phyloP scores from a whole-genome alignment of 2,329 filamentous ascomycete species.

The Claviceps maximensis region DNA sequence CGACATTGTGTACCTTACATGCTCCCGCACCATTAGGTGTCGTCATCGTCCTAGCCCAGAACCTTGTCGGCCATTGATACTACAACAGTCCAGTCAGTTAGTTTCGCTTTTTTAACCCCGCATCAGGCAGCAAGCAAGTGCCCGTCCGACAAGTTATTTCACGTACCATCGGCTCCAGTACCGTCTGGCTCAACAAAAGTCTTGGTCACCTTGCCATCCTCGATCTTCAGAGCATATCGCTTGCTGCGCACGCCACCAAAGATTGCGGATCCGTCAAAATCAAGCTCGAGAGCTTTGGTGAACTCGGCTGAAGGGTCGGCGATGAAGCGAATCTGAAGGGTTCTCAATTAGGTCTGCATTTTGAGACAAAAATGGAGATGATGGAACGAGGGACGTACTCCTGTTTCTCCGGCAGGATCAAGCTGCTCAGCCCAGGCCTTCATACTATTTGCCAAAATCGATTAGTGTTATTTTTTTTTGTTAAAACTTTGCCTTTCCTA shows the following conservation, averaged over 20 bases:
- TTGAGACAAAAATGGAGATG: background rate
- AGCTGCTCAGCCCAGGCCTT: constrained; percentile 75
- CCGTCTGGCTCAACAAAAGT: constrained; percentile 79
- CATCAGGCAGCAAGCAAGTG: background rate
- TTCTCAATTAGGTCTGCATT: background rate
- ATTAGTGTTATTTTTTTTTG: background rate
- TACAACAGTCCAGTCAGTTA: constrained; percentile 11
- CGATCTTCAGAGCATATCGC: constrained; percentile 71
- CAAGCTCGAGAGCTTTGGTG: constrained; percentile 69
- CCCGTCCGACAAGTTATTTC: background rate
- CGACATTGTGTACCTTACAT: background rate
- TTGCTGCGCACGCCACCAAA: constrained; percentile 77
- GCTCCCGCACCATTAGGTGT: background rate
- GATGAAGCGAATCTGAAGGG: constrained; percentile 66
- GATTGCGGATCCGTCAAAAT: constrained; percentile 65
- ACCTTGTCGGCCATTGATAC: constrained; percentile 41
- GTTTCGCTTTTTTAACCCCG: background rate
- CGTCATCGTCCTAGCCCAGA: constrained; percentile 15
- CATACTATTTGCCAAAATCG: constrained; percentile 44
- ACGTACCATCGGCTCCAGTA: constrained; percentile 61
- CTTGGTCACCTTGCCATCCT: constrained; percentile 74
- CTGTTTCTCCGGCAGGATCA: constrained; percentile 60
- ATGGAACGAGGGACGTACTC: constrained; percentile 43
- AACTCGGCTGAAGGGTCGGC: constrained; percentile 70
- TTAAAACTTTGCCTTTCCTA: no score